Evolutionary conservation across 768 basidiomycete genomes (phyloP).

Genomic region (Pleurotus eryngii): DNA sequence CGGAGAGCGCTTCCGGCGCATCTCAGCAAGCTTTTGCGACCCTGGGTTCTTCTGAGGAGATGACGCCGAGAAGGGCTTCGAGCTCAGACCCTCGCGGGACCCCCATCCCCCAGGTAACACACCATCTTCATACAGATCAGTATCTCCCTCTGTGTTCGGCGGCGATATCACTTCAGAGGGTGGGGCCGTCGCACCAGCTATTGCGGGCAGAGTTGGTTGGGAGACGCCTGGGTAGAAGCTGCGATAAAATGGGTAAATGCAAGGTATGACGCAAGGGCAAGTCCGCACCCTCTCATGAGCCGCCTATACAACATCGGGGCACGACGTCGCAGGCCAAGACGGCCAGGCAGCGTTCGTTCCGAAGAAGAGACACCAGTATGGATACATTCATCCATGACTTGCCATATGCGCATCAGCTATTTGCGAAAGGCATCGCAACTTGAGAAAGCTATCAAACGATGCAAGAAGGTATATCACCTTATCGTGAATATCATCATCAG

Average conservation of each 20-base stretch:
- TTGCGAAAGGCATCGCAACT: not conserved
- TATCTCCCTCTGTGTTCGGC: constrained; percentile 14
- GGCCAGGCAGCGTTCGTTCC: constrained; percentile 83
- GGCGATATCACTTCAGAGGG: constrained; percentile 17
- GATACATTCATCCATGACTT: constrained; percentile 92
- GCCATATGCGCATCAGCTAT: constrained; percentile 76
- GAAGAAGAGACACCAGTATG: constrained; percentile 77
- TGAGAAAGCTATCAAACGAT: no score
- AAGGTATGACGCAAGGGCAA: constrained; percentile 2
- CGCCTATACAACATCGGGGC: constrained; percentile 89
- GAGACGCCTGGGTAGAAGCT: constrained; percentile 51
- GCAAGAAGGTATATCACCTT: constrained; percentile 43
- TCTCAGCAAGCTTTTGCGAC: not conserved
- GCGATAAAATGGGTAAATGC: constrained; percentile 1
- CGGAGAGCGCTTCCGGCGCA: constrained; percentile 13
- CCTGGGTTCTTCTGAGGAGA: not conserved
- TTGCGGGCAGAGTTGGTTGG: constrained; percentile 27
- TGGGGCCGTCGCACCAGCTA: constrained; percentile 14
- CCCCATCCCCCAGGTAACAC: constrained; percentile 1
- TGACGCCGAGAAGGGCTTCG: not conserved
- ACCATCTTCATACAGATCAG: constrained; percentile 13
- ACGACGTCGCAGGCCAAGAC: constrained; percentile 71
- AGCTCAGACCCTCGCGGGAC: not conserved
- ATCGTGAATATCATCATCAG: constrained; percentile 67
- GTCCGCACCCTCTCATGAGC: constrained; percentile 78